Evolutionary conservation across 1,139 yeast species (phyloP), one percentile per base, ranked within the genome.

Genomic region (Pichia sp.): DNA sequence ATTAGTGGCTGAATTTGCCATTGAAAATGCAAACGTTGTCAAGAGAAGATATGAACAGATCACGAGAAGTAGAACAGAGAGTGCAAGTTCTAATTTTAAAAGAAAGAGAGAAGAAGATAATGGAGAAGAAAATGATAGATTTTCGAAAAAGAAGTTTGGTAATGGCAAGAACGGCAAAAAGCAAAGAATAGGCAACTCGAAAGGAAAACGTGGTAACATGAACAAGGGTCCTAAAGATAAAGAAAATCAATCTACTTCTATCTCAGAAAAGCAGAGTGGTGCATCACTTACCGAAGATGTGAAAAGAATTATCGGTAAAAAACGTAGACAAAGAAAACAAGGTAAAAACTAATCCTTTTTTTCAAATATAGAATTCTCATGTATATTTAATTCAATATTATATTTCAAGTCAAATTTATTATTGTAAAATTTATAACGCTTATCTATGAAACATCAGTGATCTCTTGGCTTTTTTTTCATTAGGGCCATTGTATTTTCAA

Each of bases 11-110:
- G 99, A 93, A 69, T 93, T 95, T 74, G 98, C 99, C 8, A 78
- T 93, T 64, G 98, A 91, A 68, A 90, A 93, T 68, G 95, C 97
- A 19, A 87, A 87, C 66, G 96, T 93, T 52, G 85, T 93, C 44
- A 88, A 87, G 70, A 85, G 97, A 71, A 83, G 98, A 73, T 79
- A 82, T 59, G 97, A 90, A 49, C 82, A 78, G 61, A 79, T 80
- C 39, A 68, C 74, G 59, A 53, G 55, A 44, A 59, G 67, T 46
- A 60, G 64, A 52, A 47, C 42, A 2, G 47, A 49, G 19, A 49
- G 53, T 1, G 47, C 72, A 70, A 50, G 22, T 18, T 18, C 16
- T 10, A 19, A 73, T 81, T 31, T 76, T 80, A 64, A 72, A 47
- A 62, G 61, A 58, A 52, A 52, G 28, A 58, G 60, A 46, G 55